Conservation (phyloP, 352 stramenopile genomes). For the Pythium rhizo-oryzae region DNA sequence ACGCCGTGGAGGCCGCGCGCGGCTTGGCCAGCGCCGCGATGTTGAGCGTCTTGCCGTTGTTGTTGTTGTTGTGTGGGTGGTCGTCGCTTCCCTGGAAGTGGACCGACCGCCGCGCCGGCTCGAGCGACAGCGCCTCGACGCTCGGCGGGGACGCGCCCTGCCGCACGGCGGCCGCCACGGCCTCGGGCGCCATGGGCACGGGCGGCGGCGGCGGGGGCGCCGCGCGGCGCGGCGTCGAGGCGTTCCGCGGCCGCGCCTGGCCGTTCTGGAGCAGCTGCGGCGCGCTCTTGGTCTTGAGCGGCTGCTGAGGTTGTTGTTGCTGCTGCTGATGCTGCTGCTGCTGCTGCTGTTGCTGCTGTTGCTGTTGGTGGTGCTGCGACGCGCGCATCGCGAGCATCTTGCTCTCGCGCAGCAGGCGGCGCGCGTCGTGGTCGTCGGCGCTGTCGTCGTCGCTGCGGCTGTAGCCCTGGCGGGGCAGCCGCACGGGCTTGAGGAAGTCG, state of each 20-base stretch:
- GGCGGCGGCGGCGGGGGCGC: conserved; percentile 18
- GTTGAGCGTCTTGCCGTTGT: conserved; percentile 11
- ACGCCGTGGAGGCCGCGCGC: conserved; percentile 8
- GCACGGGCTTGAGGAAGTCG: conserved; percentile 71
- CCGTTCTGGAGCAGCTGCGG: conserved; percentile 12
- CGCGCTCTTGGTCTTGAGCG: conserved; percentile 30
- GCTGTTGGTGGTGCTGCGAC: conserved; percentile 26
- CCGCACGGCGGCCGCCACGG: conserved; percentile 12
- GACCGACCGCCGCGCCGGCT: conserved; percentile 8
- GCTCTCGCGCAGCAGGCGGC: conserved; percentile 61
- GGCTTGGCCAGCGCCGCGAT: conserved; percentile 12
- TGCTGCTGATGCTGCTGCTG: not conserved
- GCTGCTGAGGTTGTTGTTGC: not conserved
- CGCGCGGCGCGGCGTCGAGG: conserved; percentile 10
- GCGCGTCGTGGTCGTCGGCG: conserved; percentile 14
- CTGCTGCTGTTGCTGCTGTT: too few relatives aligned
- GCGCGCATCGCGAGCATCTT: conserved; percentile 67
- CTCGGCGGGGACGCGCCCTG: conserved; percentile 5
- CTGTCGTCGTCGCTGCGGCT: conserved; percentile 33
- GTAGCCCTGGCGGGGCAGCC: conserved; percentile 7
- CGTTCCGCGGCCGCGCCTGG: not conserved
- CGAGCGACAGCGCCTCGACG: not conserved
- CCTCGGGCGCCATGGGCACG: conserved; percentile 18
- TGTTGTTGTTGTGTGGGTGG: not conserved
- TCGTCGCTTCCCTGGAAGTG: conserved; percentile 6